Conservation (phyloP, 768 basidiomycete species). For the Mycena pura region DNA sequence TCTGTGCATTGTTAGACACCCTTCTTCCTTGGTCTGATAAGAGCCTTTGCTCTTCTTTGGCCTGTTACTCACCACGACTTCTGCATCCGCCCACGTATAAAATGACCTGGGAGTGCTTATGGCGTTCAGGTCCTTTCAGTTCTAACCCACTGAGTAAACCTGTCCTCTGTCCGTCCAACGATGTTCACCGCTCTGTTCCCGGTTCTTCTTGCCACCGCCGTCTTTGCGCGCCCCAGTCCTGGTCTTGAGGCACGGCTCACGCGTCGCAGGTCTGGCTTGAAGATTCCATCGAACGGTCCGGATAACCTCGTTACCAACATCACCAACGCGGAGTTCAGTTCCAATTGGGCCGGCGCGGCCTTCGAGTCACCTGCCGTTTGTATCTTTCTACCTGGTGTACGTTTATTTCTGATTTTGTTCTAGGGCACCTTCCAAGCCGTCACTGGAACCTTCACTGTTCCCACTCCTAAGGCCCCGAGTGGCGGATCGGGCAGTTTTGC, state of each 20-base stretch:
- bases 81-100: too few relatives aligned
- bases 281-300: neutral
- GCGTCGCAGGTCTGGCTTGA: neutral
- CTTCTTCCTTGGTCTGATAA: too few relatives aligned
- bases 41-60: too few relatives aligned
- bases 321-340: slow-evolving; percentile 36
- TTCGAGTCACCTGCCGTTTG: slow-evolving; percentile 31
- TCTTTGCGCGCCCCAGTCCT: neutral
- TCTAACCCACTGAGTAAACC: too few relatives aligned
- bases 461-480: slow-evolving; percentile 31
- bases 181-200: neutral
- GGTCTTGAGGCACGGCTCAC: neutral
- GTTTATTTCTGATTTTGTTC: neutral
- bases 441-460: slow-evolving; percentile 42
- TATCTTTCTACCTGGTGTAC: neutral
- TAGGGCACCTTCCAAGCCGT: slow-evolving; percentile 40
- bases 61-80: too few relatives aligned
- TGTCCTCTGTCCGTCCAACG: too few relatives aligned
- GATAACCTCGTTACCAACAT: slow-evolving; percentile 12
- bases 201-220: neutral
- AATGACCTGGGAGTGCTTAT: too few relatives aligned
- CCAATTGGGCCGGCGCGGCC: slow-evolving; percentile 44
- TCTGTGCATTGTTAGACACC: too few relatives aligned
- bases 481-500: slow-evolving; percentile 31
- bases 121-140: too few relatives aligned